Percentiles rank a stretch among this genome's conserved stretches.
phyloP scores from a whole-genome alignment of 257 asterid species.

The Scutellaria minor region DNA sequence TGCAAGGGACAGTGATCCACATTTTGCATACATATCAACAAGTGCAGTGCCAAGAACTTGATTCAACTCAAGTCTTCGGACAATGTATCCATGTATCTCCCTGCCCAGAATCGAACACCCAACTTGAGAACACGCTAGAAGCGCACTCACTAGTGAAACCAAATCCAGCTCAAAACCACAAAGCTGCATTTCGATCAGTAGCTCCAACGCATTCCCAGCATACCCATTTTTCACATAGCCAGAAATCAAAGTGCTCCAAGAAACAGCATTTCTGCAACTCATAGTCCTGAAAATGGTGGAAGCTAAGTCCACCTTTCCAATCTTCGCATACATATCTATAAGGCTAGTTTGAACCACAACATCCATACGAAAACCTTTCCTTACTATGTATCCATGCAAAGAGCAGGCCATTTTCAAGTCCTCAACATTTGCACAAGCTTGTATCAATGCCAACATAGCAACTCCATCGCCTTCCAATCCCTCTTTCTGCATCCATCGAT shows the following conservation, averaged over 20 bases:
- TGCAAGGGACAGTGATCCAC: conserved; percentile 64
- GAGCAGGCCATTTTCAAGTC: conserved; percentile 60
- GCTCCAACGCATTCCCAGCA: conserved; percentile 52
- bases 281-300: conserved; percentile 52
- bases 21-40: conserved; percentile 83
- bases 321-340: conserved; percentile 78
- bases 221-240: conserved; percentile 71
- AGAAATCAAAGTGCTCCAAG: conserved; percentile 83
- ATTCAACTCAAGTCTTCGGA: conserved; percentile 51
- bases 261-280: conserved; percentile 51
- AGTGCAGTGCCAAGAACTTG: conserved; percentile 65
- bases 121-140: conserved; percentile 69
- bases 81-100: conserved; percentile 60
- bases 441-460: conserved; percentile 65
- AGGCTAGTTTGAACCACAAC: conserved; percentile 67
- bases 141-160: conserved; percentile 67
- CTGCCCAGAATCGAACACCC: conserved; percentile 57
- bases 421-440: conserved; percentile 56
- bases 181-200: conserved; percentile 65
- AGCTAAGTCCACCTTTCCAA: conserved; percentile 58
- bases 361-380: conserved; percentile 51
- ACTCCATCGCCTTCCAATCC: conserved; percentile 72
- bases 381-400: conserved; percentile 67
- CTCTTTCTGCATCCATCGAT: conserved; percentile 54
- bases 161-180: conserved; percentile 59